A percentile compares a stretch with the other conserved stretches of the same genome.
Conservation (phyloP, 192 early-diverging fungal genomes). For the Endogone sp. region DNA sequence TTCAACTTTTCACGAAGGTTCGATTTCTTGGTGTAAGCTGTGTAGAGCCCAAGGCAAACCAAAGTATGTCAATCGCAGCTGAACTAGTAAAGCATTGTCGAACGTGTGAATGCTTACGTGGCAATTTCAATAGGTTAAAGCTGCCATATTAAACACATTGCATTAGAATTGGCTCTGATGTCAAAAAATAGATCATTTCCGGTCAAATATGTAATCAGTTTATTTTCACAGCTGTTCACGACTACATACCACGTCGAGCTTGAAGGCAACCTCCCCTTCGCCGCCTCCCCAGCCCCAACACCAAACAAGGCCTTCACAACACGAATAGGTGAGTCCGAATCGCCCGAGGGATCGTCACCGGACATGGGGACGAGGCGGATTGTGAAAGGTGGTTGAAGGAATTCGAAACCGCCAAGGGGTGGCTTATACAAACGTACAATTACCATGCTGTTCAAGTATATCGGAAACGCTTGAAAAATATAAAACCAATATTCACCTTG, state of each 20-base stretch:
- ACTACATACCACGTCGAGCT: slow-evolving; percentile 45
- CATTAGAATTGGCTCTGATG: background rate
- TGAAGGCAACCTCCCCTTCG: slow-evolving; percentile 56
- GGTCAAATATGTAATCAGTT: background rate
- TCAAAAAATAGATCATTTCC: background rate
- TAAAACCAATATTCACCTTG: slow-evolving; percentile 48
- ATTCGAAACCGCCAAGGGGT: slow-evolving; percentile 58
- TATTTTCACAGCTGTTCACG: too few species aligned
- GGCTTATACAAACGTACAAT: slow-evolving; percentile 26
- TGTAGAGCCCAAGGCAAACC: slow-evolving; percentile 24
- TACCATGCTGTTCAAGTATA: too few species aligned
- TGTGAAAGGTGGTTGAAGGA: slow-evolving; percentile 52
- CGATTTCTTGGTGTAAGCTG: slow-evolving; percentile 40
- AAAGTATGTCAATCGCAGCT: slow-evolving; percentile 21
- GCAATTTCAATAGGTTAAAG: slow-evolving; percentile 62
- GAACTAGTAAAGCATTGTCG: background rate
- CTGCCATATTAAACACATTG: background rate
- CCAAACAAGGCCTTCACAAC: slow-evolving; percentile 58
- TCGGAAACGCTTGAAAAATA: too few species aligned
- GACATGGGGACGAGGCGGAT: slow-evolving; percentile 43
- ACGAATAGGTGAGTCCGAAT: slow-evolving; percentile 12
- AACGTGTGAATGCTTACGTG: slow-evolving; percentile 31
- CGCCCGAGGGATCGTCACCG: slow-evolving; percentile 16
- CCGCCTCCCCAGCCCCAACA: slow-evolving; percentile 44
- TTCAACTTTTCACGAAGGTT: slow-evolving; percentile 56